Evolutionary conservation across 2,329 filamentous ascomycete genomes (phyloP), one percentile per base, ranked within the genome.

Genomic region (Chaetoscypha palmicola): DNA sequence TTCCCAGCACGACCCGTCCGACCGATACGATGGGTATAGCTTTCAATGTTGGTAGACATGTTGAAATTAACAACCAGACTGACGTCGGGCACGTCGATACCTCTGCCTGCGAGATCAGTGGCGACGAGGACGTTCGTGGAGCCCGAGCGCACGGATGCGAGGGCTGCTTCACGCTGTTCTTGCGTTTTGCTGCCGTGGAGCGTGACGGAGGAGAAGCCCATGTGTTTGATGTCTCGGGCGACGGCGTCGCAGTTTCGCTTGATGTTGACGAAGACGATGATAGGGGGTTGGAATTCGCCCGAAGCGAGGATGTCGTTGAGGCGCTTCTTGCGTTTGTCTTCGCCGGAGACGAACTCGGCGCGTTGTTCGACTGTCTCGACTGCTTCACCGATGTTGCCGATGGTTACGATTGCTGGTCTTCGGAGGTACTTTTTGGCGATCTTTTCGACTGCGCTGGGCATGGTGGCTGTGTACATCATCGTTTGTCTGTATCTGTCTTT

Each of bases 401-500:
- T 97, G 0, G 86, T 95, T 30, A 96, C 89, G 39, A 90, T 92
- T 16, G 92, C 92, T 0, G 92, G 92, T 10, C 92, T 80, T 1
- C 91, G 85, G 12, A 97, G 79, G 62, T 98, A 98, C 63, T 95
- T 95, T 58, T 90, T 84, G n/a, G 92, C 92, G 52, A 98, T 97
- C 50, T 86, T 86, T 63, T 98, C 92, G 12, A 98, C 86, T 0
- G 86, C 79, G 0, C 86, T 70, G 1, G 92, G 90, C 92, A 98
- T 98, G 21, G 92, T 98, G 41, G 92, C 92, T 53, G 92, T 97
- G 78, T 97, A 98, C 92, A 98, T 98, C 92, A 98, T 98, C 0
- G 92, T 98, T 66, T 98, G 91, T 47, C 92, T 76, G 68, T 97
- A 97, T 17, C 85, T 77, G 58, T 89, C 83, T 54, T 80, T 79